Percentiles rank a stretch among this genome's conserved stretches.
Conservation (phyloP, 208 protist genomes). For the Trypanosoma melophagium region DNA sequence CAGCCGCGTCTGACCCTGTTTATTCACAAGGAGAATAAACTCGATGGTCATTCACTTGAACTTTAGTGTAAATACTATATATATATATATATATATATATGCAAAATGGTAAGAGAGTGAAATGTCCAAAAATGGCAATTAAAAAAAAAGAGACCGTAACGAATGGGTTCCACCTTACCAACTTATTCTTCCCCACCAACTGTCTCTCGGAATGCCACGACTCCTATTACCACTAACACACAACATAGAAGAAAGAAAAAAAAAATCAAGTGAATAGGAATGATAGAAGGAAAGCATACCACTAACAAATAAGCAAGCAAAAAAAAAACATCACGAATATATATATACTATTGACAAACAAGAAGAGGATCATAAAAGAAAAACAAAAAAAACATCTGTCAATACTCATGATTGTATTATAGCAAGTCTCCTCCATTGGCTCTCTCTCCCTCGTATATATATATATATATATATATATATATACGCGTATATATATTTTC, state of each 20-base stretch:
- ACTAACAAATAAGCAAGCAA: background rate
- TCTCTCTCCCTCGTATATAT: too few species aligned
- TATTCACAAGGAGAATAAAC: constrained; percentile 97
- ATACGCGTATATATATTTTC: too few species aligned
- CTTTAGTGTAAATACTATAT: background rate
- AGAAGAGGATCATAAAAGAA: background rate
- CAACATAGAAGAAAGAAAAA: constrained; percentile 5
- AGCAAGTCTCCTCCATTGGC: too few species aligned
- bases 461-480: too few species aligned
- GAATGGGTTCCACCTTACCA: too few species aligned
- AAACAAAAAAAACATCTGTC: background rate
- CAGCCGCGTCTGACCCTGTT: constrained; percentile 95
- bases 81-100: constrained; percentile 18
- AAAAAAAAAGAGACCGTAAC: background rate
- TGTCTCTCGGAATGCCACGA: too few species aligned
- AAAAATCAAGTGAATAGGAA: background rate
- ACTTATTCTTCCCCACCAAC: too few species aligned
- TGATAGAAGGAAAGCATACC: background rate
- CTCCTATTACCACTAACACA: background rate
- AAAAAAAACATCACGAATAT: constrained; percentile 1
- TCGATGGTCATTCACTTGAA: constrained; percentile 70
- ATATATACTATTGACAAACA: too few species aligned
- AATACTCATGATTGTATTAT: too few species aligned
- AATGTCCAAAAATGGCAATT: background rate
- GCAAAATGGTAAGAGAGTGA: background rate